Evolutionary conservation across 2,329 filamentous ascomycete genomes (phyloP).

Genomic region (Claviceps sp.): DNA sequence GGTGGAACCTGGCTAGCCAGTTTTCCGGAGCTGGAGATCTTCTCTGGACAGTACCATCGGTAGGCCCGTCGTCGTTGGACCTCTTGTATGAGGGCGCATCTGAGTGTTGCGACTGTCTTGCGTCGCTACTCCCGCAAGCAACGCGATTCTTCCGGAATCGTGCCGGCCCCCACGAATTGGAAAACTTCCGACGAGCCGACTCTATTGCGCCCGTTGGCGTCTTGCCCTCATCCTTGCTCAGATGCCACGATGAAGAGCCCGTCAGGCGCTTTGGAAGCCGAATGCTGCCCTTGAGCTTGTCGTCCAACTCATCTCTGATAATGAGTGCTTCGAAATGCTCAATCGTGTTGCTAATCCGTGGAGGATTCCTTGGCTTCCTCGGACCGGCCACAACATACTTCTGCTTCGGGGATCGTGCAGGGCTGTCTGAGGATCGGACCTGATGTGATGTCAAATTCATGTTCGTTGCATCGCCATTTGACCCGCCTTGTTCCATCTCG

Average conservation of each 20-base stretch:
- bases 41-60: neutral
- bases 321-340: conserved; percentile 6
- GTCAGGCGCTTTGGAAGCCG: neutral
- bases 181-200: conserved; percentile 2
- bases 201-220: neutral
- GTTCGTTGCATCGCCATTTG: neutral
- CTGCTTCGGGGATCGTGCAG: neutral
- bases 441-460: neutral
- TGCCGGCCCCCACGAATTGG: conserved; percentile 4
- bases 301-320: neutral
- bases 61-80: neutral
- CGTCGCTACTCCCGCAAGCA: neutral
- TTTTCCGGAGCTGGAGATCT: neutral
- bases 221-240: neutral
- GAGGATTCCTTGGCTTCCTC: neutral
- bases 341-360: conserved; percentile 5
- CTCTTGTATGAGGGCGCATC: neutral
- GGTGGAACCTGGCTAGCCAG: neutral
- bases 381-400: neutral
- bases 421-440: neutral
- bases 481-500: neutral
- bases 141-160: conserved; percentile 1
- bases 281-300: neutral
- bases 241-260: conserved; percentile 1
- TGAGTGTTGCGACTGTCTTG: neutral